phyloP scores from a whole-genome alignment of 352 stramenopile genomes.

The Globisporangium recalcitrans region DNA sequence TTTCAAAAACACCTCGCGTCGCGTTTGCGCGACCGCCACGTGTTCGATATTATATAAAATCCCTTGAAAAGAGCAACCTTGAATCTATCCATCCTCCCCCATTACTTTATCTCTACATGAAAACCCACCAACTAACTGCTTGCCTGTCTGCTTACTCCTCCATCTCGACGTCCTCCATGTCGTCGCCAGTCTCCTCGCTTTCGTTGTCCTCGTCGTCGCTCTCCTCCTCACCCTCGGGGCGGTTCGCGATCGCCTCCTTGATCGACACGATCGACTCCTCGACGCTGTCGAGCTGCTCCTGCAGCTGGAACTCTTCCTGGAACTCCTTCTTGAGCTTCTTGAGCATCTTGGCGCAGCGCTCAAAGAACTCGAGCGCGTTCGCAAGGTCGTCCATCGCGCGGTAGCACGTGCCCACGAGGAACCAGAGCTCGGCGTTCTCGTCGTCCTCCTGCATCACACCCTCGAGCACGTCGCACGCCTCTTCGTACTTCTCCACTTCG shows the following conservation, averaged over 20 bases:
- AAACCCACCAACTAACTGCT: neutral
- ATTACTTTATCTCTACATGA: slow-evolving; percentile 21
- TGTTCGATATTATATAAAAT: slow-evolving; percentile 27
- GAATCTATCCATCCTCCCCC: slow-evolving; percentile 34
- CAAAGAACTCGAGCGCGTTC: slow-evolving; percentile 83
- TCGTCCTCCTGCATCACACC: slow-evolving; percentile 88
- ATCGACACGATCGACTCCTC: slow-evolving; percentile 54
- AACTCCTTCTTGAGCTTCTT: slow-evolving; percentile 76
- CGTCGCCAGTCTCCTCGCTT: slow-evolving; percentile 26
- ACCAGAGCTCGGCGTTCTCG: slow-evolving; percentile 88
- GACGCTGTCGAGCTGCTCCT: slow-evolving; percentile 77
- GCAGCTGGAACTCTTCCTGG: slow-evolving; percentile 63
- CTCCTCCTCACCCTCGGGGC: slow-evolving; percentile 46
- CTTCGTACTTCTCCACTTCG: slow-evolving; percentile 80
- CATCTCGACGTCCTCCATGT: slow-evolving; percentile 77
- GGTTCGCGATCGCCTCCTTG: slow-evolving; percentile 50
- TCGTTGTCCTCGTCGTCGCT: slow-evolving; percentile 39
- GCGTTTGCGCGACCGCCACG: neutral
- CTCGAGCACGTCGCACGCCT: slow-evolving; percentile 78
- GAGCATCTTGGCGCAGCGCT: slow-evolving; percentile 76
- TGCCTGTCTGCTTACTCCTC: slow-evolving; percentile 38
- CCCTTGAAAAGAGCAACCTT: slow-evolving; percentile 14
- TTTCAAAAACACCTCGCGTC: slow-evolving; percentile 9
- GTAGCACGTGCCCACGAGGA: slow-evolving; percentile 85
- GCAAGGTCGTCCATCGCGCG: slow-evolving; percentile 77